Base-by-base conservation (phyloP, 1,284 basidiomycete genomes). In the Fistulinella cinereoalba region DNA sequence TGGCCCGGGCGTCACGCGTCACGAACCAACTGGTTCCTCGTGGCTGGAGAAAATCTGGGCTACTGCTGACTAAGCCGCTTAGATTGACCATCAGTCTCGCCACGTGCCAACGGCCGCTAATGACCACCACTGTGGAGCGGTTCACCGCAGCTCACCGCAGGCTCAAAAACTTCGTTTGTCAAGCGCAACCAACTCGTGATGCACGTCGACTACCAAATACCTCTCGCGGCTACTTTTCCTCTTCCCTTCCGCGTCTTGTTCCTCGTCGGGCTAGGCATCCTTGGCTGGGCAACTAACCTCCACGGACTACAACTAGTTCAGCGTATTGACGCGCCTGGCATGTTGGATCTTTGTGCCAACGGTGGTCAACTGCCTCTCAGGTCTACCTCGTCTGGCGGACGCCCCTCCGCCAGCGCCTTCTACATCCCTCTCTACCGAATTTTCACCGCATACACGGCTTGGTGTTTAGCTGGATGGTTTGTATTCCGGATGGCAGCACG, bases 251-350 rank as follows among this genome's bases (percentile, higher is more conserved):
- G 91, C 50, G 86, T 89, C 25, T 75, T 92, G 47, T 76, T 80
- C 54, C 75, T 94, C 46, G 68, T 81, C 49, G 83, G 85, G 23
- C 56, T 88, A 41, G 87, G 88, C 28, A 75, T 90, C 47, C 63
- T 91, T 9, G 81, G 82, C 46, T 93, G 89, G 89, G 92, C 91
- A 0, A 80, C 84, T 28, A 97, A 97, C 67, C 71, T 97, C 6
- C 92, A 97, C 66, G 80, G 88, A 38, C 79, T 97, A 32, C 73
- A 85, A 53, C 52, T 75, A 4, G 71, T 87, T n/a, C 84, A n/a
- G n/a, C n/a, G 86, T 13, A 71, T 97, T 34, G 91, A 97, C 65
- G 82, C 80, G 1, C 72, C 79, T 9, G 69, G 74, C 56, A 82
- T 82, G 5, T 75, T 97, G 56, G 84, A 84, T 46, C 68, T 89